Conservation (phyloP, 345 rosid genomes). For the Aquilaria sinensis region DNA sequence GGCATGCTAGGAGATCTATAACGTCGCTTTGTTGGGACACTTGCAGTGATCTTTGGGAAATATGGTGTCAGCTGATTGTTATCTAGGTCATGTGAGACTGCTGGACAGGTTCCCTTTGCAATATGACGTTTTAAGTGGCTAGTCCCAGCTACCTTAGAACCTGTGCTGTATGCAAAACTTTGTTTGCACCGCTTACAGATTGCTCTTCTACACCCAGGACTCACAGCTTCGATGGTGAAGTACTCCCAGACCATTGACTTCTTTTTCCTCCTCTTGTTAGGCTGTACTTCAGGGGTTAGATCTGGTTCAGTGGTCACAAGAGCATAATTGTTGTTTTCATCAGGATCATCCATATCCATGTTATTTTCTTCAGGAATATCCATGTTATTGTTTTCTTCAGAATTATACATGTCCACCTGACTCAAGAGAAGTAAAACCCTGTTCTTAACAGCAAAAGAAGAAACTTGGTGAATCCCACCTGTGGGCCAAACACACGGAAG, state of each 20-base stretch:
- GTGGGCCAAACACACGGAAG: too few species aligned
- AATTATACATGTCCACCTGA: background rate
- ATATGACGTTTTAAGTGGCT: constrained; percentile 95
- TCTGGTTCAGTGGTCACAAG: constrained; percentile 7
- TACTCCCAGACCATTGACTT: constrained; percentile 94
- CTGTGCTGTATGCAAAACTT: constrained; percentile 96
- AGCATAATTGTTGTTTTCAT: constrained; percentile 9
- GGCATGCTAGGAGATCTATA: constrained; percentile 47
- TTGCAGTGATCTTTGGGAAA: constrained; percentile 45
- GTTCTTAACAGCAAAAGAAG: constrained; percentile 9
- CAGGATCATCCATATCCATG: background rate
- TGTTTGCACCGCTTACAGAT: constrained; percentile 91
- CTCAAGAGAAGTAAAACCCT: constrained; percentile 16
- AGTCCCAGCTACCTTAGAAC: constrained; percentile 91
- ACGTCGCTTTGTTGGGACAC: constrained; percentile 62
- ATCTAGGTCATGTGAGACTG: constrained; percentile 43
- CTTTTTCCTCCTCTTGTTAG: constrained; percentile 63
- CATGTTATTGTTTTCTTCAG: constrained; percentile 21
- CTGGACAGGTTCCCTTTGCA: constrained; percentile 81
- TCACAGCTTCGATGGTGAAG: constrained; percentile 66
- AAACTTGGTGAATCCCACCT: too few species aligned
- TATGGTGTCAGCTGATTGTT: constrained; percentile 34
- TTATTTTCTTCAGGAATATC: constrained; percentile 20
- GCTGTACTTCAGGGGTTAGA: constrained; percentile 37
- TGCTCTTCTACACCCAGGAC: constrained; percentile 78